Evolutionary conservation across 495 filamentous ascomycete species (phyloP).

Genomic region (Tuber microsphaerosporum): DNA sequence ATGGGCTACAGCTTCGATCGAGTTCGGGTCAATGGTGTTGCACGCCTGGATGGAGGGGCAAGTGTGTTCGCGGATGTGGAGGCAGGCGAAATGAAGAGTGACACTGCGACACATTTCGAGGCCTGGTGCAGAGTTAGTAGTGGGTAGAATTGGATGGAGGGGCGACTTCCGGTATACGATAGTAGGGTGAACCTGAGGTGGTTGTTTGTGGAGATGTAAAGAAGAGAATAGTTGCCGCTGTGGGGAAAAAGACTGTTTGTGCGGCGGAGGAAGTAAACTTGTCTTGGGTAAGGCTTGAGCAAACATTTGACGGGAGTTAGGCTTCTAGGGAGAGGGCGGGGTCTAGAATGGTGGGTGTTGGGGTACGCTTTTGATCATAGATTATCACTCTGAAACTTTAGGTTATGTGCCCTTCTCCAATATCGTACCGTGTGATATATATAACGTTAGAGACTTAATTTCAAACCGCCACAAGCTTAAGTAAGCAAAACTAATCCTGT

Average conservation of each 20-base stretch:
- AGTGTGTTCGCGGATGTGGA: not conserved
- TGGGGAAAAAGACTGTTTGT: not conserved
- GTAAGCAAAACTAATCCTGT: no score
- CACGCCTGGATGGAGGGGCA: not conserved
- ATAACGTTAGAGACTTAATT: no score
- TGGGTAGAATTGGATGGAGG: not conserved
- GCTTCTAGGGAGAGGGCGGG: no score
- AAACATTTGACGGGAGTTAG: not conserved
- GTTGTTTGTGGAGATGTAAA: not conserved
- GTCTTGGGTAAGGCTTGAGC: not conserved
- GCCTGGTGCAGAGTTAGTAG: not conserved
- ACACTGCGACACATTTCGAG: not conserved
- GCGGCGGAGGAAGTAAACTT: not conserved
- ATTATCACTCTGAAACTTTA: no score
- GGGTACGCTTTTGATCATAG: no score
- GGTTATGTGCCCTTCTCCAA: no score
- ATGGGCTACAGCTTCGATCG: not conserved
- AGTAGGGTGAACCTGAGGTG: not conserved
- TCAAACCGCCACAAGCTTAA: no score
- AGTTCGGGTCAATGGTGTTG: not conserved
- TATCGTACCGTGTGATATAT: no score
- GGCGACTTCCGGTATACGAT: not conserved
- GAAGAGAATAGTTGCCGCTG: not conserved
- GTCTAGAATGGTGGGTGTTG: no score
- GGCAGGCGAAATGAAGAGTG: not conserved